Conservation (phyloP, 2,329 filamentous ascomycete species). For the Cytospora paraplurivora region DNA sequence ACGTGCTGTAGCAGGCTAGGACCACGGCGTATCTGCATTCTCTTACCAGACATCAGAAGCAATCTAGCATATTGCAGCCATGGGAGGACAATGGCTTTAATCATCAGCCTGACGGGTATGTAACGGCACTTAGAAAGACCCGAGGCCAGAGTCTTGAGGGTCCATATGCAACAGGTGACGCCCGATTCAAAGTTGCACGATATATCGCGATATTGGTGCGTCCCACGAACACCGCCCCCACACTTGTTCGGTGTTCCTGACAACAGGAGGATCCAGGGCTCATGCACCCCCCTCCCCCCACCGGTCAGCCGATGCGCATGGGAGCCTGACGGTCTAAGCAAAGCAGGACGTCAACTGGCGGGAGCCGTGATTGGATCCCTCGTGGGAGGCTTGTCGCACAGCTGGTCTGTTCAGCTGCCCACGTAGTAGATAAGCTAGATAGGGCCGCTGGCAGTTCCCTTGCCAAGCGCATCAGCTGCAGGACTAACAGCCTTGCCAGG, state of each 20-base stretch:
- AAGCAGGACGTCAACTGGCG: constrained; percentile 10
- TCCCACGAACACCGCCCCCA: not conserved
- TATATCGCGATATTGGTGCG: constrained; percentile 6
- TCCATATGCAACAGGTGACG: constrained; percentile 10
- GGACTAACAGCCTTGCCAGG: not conserved
- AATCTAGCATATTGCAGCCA: not conserved
- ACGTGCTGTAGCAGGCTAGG: not conserved
- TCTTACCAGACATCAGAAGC: not conserved
- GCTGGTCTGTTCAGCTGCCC: constrained; percentile 2
- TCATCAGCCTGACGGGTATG: constrained; percentile 10
- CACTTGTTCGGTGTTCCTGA: not conserved
- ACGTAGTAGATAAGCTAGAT: not conserved
- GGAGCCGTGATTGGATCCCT: not conserved
- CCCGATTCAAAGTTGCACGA: constrained; percentile 11
- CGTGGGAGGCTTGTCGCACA: constrained; percentile 1
- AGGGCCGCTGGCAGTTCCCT: not conserved
- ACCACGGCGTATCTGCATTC: no score
- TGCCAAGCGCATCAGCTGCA: no score
- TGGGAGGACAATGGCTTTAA: not conserved
- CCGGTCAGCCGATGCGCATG: constrained; percentile 5
- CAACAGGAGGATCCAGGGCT: not conserved
- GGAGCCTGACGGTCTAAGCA: not conserved
- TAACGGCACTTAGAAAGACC: not conserved
- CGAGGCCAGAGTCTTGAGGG: not conserved
- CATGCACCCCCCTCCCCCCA: not conserved